Evolutionary conservation across 1,139 yeast species (phyloP), one percentile per base, ranked within the genome.

Genomic region (Yamadazyma trypodendri): DNA sequence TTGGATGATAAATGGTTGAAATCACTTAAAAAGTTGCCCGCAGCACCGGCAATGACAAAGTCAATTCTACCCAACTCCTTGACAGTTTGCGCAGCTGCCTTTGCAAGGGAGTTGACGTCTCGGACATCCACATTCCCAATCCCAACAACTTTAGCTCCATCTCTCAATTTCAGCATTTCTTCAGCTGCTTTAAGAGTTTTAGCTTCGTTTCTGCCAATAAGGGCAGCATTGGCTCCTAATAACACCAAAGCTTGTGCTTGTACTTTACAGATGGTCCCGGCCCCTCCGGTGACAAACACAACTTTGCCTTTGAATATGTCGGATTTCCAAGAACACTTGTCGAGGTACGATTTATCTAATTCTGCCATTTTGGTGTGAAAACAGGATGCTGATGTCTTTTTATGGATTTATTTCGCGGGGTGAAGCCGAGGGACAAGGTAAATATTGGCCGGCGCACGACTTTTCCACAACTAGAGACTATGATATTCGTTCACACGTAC

Each of bases 231-330:
- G 45, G 96, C 95, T 5, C 98, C 98, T 11, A 90, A 68, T 13
- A 80, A 63, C 6, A 89, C 84, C 61, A 90, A 46, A 0, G 96
- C 96, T 57, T 87, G 96, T 1, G 87, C 79, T 60, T 90, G 97
- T 9, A 84, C 95, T 39, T 95, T 72, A 61, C 97, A 90, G 37
- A 90, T 90, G 20, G 96, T 81, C 11, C 97, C 97, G 2, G 97
- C 95, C 15, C 97, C 97, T 6, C 98, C 98, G 0, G 98, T 90
- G 39, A 89, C 87, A 52, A 89, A 86, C 11, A 80, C 95, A 2
- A 88, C 96, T 58, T 90, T 90, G 14, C 86, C 94, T 41, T 78
- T 72, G 65, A 88, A 89, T 31, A 88, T 54, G 48, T 78, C 84
- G 1, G 82, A 76, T 50, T 81, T 82, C 75, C 73, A 70, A 20